Evolutionary conservation across 176 grass and related monocot genomes (phyloP).

Genomic region (Guadua angustifolia): DNA sequence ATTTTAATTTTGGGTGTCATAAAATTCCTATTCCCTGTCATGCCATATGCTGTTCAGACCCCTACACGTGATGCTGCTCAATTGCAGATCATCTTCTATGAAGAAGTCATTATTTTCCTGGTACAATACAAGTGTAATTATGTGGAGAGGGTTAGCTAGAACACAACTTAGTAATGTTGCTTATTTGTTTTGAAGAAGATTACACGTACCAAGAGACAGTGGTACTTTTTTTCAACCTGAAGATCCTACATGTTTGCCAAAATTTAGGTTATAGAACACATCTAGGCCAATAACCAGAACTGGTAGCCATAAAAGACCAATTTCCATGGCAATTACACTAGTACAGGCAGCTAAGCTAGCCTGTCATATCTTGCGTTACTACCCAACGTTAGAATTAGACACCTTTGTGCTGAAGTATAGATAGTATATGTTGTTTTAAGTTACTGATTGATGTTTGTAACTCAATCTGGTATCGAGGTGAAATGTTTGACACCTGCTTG

Average conservation of each 20-base stretch:
- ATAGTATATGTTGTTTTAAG: not conserved
- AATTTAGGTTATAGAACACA: not conserved
- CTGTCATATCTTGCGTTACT: not conserved
- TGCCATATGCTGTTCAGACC: constrained; percentile 32
- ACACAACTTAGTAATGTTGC: not conserved
- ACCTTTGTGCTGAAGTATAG: not conserved
- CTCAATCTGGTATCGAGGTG: not conserved
- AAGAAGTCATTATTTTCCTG: not conserved
- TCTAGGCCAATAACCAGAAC: not conserved
- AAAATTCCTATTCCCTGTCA: constrained; percentile 44
- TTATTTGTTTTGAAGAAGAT: constrained; percentile 28
- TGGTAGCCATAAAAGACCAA: not conserved
- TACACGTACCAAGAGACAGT: constrained; percentile 2
- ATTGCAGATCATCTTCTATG: constrained; percentile 27
- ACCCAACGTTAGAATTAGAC: not conserved
- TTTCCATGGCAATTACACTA: not conserved
- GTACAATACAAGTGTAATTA: constrained; percentile 3
- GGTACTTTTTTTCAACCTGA: not conserved
- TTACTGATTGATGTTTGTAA: not conserved
- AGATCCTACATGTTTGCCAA: not conserved
- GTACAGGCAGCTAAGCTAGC: not conserved
- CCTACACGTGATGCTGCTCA: constrained; percentile 48
- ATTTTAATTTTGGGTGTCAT: constrained; percentile 13
- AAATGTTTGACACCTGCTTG: constrained; percentile 12
- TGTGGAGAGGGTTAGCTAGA: constrained; percentile 20